Percentiles rank a stretch among this genome's conserved stretches.
These are phyloP conservation scores for Collybia mongolica DNA, from an alignment of 768 basidiomycete genomes.

Conservation along the genomic window DNA sequence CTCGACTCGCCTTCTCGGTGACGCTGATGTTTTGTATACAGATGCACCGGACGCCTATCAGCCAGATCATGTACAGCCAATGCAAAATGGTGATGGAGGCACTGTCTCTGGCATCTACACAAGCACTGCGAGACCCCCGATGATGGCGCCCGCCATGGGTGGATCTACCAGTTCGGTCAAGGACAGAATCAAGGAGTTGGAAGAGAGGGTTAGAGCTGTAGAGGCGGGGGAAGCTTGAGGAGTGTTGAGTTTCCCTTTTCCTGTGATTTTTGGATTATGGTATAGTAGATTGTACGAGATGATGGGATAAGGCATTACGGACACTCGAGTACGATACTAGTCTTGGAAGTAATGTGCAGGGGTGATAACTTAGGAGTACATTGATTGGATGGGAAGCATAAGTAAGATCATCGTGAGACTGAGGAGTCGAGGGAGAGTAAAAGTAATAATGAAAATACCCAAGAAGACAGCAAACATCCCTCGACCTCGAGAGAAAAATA, in stretches of 20 bases:
- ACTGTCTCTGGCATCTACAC: neutral
- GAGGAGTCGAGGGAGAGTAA: too few relatives aligned
- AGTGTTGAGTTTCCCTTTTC: neutral
- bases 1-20: neutral
- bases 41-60: neutral
- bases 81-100: neutral
- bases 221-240: constrained; percentile 1
- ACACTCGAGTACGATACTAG: too few relatives aligned
- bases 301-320: too few relatives aligned
- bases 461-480: too few relatives aligned
- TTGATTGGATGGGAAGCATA: too few relatives aligned
- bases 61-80: neutral
- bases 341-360: too few relatives aligned
- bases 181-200: constrained; percentile 39
- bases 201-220: constrained; percentile 26
- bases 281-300: too few relatives aligned
- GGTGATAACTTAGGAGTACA: neutral
- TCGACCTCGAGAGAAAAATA: neutral
- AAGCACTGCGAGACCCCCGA: constrained; percentile 1
- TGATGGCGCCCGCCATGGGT: neutral
- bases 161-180: constrained; percentile 32
- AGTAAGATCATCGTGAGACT: too few relatives aligned
- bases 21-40: neutral
- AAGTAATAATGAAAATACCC: too few relatives aligned
- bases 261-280: neutral